phyloP scores from a whole-genome alignment of 306 rosid genomes.

The Senna siamea region DNA sequence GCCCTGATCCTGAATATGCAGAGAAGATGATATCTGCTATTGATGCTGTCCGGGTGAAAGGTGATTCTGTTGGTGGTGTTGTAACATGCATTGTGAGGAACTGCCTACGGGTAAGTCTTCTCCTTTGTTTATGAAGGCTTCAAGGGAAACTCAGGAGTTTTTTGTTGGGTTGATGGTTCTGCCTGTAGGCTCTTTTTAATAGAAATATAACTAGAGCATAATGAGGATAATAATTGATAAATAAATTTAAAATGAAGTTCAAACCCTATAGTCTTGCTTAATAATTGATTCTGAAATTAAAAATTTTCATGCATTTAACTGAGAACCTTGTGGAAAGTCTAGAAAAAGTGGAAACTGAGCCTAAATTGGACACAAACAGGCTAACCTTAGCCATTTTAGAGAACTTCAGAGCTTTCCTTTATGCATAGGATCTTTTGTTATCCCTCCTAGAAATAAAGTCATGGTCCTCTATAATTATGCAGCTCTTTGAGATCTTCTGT shows the following conservation, averaged over 20 bases:
- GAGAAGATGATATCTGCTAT: conserved; percentile 94
- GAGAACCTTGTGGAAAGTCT: conserved; percentile 26
- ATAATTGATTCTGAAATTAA: conserved; percentile 21
- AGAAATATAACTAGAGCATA: conserved; percentile 1
- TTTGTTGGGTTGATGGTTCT: conserved; percentile 14
- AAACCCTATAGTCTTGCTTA: not conserved
- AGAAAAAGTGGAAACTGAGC: conserved; percentile 6
- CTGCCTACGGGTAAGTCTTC: conserved; percentile 74
- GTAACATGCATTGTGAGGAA: conserved; percentile 92
- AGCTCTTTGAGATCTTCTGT: conserved; percentile 26
- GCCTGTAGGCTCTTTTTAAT: not conserved
- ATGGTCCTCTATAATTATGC: not conserved
- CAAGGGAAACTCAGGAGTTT: not conserved
- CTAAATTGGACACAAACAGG: conserved; percentile 23
- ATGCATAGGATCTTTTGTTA: not conserved
- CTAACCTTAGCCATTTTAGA: conserved; percentile 11
- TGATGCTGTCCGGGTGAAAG: conserved; percentile 82
- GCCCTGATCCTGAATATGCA: conserved; percentile 94
- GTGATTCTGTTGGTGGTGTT: conserved; percentile 94
- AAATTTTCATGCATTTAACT: conserved; percentile 11
- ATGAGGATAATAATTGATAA: not conserved
- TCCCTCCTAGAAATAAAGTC: conserved; percentile 18
- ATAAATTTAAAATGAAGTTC: not conserved
- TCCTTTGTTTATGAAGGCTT: conserved; percentile 23
- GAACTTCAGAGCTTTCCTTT: conserved; percentile 24